Evolutionary conservation across 179 eudicot genomes (phyloP).

Genomic region (Heliamphora pulchella): DNA sequence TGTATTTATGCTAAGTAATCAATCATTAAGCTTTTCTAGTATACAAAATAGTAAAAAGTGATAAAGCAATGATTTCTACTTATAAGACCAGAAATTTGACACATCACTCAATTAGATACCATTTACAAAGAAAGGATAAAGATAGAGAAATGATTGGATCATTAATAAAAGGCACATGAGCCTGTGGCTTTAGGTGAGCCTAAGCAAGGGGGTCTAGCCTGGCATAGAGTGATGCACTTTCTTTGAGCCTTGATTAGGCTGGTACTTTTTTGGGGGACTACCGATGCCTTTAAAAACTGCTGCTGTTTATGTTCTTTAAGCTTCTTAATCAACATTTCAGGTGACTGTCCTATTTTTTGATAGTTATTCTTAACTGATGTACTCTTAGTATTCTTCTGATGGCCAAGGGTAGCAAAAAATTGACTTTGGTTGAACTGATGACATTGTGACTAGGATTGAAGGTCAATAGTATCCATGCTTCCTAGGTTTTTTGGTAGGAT

Average conservation of each 20-base stretch:
- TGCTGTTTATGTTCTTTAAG: not conserved
- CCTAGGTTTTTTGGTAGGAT: not conserved
- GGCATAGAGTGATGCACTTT: not conserved
- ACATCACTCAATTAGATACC: not conserved
- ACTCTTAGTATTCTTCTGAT: not conserved
- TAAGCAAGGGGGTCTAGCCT: not conserved
- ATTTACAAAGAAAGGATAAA: not conserved
- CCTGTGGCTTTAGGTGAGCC: not conserved
- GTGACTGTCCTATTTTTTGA: not conserved
- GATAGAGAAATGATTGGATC: not conserved
- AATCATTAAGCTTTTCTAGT: not conserved
- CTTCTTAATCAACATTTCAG: not conserved
- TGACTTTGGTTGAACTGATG: not conserved
- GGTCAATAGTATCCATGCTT: not conserved
- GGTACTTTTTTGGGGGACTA: not conserved
- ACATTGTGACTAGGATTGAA: not conserved
- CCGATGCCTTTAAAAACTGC: not conserved
- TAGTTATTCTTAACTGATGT: not conserved
- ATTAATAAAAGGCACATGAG: not conserved
- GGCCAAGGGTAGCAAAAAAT: not conserved
- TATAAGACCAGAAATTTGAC: not conserved
- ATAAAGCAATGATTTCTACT: not conserved
- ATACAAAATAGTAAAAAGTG: not conserved
- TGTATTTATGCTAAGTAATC: not conserved
- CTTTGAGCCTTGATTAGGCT: not conserved